A percentile compares a stretch with the other conserved stretches of the same genome.
Evolutionary conservation across 192 early-diverging fungal species (phyloP).

Genomic region (Gamsiella multidivaricata): DNA sequence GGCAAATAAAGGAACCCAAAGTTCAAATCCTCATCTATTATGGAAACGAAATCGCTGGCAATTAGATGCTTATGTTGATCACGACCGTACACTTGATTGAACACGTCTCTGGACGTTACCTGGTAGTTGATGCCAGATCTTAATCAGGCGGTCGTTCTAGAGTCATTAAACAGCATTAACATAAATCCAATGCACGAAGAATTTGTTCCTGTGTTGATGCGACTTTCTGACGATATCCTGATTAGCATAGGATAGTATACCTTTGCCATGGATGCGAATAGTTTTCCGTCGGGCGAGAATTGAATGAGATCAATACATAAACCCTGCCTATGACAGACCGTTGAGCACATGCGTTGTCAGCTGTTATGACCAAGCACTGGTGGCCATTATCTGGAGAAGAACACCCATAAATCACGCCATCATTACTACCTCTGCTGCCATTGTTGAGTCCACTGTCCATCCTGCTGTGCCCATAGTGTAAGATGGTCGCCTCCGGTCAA

Average conservation of each 20-base stretch:
- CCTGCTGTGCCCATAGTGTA: conserved; percentile 45
- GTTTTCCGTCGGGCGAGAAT: conserved; percentile 68
- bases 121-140: conserved; percentile 67
- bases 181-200: no score
- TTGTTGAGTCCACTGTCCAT: conserved; percentile 37
- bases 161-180: not conserved
- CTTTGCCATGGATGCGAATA: conserved; percentile 73
- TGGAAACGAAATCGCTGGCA: conserved; percentile 15
- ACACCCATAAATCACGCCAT: not conserved
- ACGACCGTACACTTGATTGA: not conserved
- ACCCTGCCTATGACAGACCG: conserved; percentile 42
- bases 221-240: no score
- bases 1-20: conserved; percentile 72
- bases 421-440: conserved; percentile 57
- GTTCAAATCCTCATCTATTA: conserved; percentile 31
- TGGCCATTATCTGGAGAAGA: no score
- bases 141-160: conserved; percentile 72
- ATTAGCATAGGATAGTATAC: no score
- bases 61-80: not conserved
- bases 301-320: conserved; percentile 57
- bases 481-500: conserved; percentile 52
- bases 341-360: not conserved
- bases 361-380: not conserved
- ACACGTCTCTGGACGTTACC: not conserved
- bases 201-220: no score